These are phyloP conservation scores for Scleromitrula shiraiana DNA, from an alignment of 2,329 filamentous ascomycete species.

Conservation along the genomic window DNA sequence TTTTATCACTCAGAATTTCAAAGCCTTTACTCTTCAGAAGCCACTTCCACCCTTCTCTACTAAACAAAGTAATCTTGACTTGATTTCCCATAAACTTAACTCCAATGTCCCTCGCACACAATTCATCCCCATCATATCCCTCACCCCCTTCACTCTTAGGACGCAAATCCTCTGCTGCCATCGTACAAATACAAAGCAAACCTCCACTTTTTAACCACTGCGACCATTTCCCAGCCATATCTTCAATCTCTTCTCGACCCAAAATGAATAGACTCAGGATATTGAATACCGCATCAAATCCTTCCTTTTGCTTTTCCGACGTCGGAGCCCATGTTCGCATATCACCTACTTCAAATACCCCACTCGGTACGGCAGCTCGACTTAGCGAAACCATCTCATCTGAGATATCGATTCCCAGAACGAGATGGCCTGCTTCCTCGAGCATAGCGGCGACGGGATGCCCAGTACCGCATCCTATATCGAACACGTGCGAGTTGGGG, in stretches of 20 bases:
- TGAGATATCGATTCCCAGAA: background rate
- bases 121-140: background rate
- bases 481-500: background rate
- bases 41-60: background rate
- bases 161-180: background rate
- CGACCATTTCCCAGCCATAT: background rate
- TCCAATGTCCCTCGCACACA: background rate
- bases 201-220: background rate
- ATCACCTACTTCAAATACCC: background rate
- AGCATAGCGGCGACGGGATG: background rate
- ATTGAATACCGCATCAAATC: background rate
- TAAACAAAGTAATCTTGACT: background rate
- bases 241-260: background rate
- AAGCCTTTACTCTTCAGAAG: background rate
- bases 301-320: background rate
- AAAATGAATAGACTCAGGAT: background rate
- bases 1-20: background rate
- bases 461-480: too few species aligned
- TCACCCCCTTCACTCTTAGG: background rate
- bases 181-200: background rate
- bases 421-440: background rate
- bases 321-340: background rate
- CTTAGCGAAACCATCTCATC: background rate
- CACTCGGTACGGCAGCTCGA: background rate
- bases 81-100: background rate